Evolutionary conservation across 495 filamentous ascomycete genomes (phyloP).

Genomic region (Lasiosphaeria hispida): DNA sequence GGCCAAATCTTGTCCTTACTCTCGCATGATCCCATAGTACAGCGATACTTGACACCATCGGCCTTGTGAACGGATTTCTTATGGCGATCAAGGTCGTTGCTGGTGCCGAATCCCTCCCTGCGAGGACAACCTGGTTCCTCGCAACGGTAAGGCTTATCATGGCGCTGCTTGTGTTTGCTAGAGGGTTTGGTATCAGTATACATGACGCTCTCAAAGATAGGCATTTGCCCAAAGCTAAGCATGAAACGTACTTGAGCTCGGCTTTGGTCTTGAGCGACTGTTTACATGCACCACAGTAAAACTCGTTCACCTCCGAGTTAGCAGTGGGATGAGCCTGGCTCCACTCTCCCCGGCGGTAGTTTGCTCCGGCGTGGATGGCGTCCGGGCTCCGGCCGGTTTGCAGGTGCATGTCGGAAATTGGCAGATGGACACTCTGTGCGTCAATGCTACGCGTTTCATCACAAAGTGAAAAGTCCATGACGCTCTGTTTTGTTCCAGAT

Average conservation of each 20-base stretch:
- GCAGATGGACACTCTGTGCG: constrained; percentile 37
- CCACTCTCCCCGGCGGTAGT: constrained; percentile 6
- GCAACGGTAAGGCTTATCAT: constrained; percentile 73
- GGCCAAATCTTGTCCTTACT: constrained; percentile 79
- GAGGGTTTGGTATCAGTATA: not conserved
- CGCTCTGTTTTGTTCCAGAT: constrained; percentile 27
- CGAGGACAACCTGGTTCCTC: constrained; percentile 57
- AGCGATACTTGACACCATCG: constrained; percentile 62
- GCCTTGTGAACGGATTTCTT: constrained; percentile 65
- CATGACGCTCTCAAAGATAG: not conserved
- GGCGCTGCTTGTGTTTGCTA: constrained; percentile 80
- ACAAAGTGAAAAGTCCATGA: constrained; percentile 49
- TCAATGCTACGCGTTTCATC: constrained; percentile 37
- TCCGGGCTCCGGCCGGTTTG: constrained; percentile 17
- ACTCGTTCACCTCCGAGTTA: constrained; percentile 18
- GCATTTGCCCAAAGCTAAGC: not conserved
- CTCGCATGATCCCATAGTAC: constrained; percentile 60
- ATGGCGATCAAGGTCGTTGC: constrained; percentile 76
- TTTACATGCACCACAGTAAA: constrained; percentile 35
- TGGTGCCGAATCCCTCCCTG: constrained; percentile 71
- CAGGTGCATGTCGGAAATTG: constrained; percentile 25
- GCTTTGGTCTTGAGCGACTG: constrained; percentile 46
- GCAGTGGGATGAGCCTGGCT: constrained; percentile 2
- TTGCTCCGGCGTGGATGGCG: constrained; percentile 1
- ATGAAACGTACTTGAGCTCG: constrained; percentile 44